These are phyloP conservation scores for Heliamphora exappendiculata DNA, from an alignment of 148 eudicot species.

Conservation along the genomic window DNA sequence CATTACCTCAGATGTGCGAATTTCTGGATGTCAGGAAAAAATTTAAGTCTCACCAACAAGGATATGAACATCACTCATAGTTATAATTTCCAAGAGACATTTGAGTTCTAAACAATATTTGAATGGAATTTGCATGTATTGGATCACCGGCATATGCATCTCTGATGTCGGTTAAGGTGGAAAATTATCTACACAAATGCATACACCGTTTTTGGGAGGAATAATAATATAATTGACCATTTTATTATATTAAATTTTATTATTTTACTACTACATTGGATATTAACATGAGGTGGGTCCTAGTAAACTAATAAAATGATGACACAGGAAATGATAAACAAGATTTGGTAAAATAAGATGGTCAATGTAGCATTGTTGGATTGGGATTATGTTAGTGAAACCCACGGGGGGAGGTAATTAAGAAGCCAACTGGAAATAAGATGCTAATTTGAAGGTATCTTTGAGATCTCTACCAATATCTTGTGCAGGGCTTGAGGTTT, in stretches of 20 bases:
- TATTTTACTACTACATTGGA: too few relatives aligned
- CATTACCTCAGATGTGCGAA: neutral
- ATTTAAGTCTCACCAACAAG: neutral
- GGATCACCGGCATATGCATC: neutral
- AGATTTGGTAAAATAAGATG: too few relatives aligned
- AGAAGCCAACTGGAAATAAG: neutral
- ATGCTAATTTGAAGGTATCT: slow-evolving; percentile 23
- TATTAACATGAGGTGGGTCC: too few relatives aligned
- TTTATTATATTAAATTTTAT: too few relatives aligned
- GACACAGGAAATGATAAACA: too few relatives aligned
- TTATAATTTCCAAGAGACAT: neutral
- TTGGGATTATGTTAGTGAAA: neutral
- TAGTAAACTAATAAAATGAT: too few relatives aligned
- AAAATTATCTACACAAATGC: too few relatives aligned
- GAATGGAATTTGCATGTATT: neutral
- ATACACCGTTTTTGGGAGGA: too few relatives aligned
- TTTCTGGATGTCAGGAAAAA: neutral
- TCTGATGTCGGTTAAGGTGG: too few relatives aligned
- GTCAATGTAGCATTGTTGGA: too few relatives aligned
- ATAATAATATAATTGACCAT: too few relatives aligned
- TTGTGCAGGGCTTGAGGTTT: slow-evolving; percentile 90
- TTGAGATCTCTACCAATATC: slow-evolving; percentile 62
- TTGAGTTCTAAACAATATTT: neutral
- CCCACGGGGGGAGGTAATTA: neutral
- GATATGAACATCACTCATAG: neutral